Evolutionary conservation across 208 protist genomes (phyloP).

Genomic region (Trypanosoma platydactyli): DNA sequence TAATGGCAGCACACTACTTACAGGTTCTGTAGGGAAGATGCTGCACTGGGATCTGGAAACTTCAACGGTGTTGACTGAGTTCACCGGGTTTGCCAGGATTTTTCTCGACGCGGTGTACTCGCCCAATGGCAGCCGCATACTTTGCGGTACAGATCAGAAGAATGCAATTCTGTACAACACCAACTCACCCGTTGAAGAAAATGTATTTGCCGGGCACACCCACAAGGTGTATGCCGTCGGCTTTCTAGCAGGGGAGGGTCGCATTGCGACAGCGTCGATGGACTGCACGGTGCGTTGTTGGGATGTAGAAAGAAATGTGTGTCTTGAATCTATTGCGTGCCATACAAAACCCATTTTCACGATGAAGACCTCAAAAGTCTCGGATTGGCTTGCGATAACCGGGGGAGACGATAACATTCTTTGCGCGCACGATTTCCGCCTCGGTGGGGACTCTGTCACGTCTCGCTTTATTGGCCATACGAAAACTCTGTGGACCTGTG

Average conservation of each 20-base stretch:
- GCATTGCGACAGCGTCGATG: constrained; percentile 56
- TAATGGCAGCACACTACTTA: constrained; percentile 25
- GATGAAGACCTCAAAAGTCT: constrained; percentile 34
- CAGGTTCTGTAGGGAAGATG: constrained; percentile 16
- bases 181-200: not conserved
- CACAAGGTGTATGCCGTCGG: constrained; percentile 62
- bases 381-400: constrained; percentile 46
- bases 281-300: constrained; percentile 53
- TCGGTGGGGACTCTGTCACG: constrained; percentile 34
- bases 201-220: constrained; percentile 41
- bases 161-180: constrained; percentile 24
- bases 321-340: constrained; percentile 26
- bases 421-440: constrained; percentile 68
- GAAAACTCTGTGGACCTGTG: constrained; percentile 62
- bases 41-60: constrained; percentile 36
- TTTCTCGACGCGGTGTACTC: constrained; percentile 29
- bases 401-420: constrained; percentile 54
- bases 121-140: constrained; percentile 17
- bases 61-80: constrained; percentile 18
- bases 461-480: constrained; percentile 49
- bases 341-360: constrained; percentile 63
- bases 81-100: constrained; percentile 11
- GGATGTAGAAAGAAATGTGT: constrained; percentile 49
- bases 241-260: constrained; percentile 34
- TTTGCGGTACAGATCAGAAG: constrained; percentile 29